Evolutionary conservation across 1,139 yeast species (phyloP), one percentile per base, ranked within the genome.

Genomic region (Pichia sp.): DNA sequence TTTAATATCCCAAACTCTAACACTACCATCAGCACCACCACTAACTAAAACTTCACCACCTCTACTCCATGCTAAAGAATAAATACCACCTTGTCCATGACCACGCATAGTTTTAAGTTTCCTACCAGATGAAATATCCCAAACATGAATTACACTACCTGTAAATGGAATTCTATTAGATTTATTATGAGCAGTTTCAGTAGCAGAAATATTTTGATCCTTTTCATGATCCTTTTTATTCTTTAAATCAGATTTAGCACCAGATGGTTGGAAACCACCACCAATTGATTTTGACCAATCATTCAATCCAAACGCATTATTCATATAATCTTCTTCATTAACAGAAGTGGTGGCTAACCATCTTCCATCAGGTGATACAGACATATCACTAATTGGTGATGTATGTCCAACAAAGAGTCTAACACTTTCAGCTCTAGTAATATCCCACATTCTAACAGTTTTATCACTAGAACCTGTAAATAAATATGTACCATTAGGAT

Each of bases 371-470:
- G 97, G 97, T 0, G 95, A 83, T 9, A 86, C 95, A 0, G 95
- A 88, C 54, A 86, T 69, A 34, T 88, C 74, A 51, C 85, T 84
- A 28, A 93, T 76, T 1, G 96, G 83, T 14, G 91, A 91, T 2
- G 93, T 79, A 55, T 91, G 97, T 1, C 97, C 97, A 63, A 86
- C 77, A 60, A 93, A 91, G n/a, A 91, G 79, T 49, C 98, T 75
- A 14, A 89, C 97, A 34, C 94, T 79, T 51, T 77, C 81, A 31
- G 98, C 99, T 34, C 80, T 75, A 38, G 81, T 77, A 26, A 93
- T 79, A 62, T 93, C 98, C 99, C 99, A 93, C 96, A 93, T 85
- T 51, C 98, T 72, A 57, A 95, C 83, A 0, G 97, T 86, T 65
- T 86, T 85, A 64, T 93, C 99, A 46, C 91, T 78, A 5, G 96